phyloP scores from a whole-genome alignment of 768 basidiomycete genomes.

The Podaxis sp. region DNA sequence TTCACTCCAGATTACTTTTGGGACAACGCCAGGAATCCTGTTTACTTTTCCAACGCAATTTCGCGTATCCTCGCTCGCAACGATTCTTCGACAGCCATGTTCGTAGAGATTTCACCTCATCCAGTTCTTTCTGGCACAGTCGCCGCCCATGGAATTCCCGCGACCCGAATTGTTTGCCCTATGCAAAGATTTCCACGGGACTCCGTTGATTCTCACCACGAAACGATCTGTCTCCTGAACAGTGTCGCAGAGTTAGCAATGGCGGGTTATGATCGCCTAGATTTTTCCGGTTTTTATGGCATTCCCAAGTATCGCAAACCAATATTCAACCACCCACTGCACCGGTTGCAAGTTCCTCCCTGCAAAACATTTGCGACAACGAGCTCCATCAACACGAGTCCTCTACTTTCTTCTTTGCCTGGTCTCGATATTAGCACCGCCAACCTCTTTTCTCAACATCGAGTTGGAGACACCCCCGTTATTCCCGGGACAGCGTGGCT shows the following conservation, averaged over 20 bases:
- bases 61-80: slow-evolving; percentile 20
- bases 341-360: neutral
- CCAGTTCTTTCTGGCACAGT: slow-evolving; percentile 30
- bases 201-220: neutral
- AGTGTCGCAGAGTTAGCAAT: slow-evolving; percentile 28
- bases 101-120: slow-evolving; percentile 40
- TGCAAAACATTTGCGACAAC: neutral
- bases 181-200: slow-evolving; percentile 8
- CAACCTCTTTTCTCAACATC: slow-evolving; percentile 7
- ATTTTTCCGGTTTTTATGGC: slow-evolving; percentile 25
- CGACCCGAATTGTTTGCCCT: slow-evolving; percentile 16
- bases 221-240: neutral
- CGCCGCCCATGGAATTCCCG: slow-evolving; percentile 28
- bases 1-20: slow-evolving; percentile 42
- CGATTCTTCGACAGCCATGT: slow-evolving; percentile 23
- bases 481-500: slow-evolving; percentile 3
- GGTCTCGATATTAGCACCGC: neutral
- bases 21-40: slow-evolving; percentile 36
- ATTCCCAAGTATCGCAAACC: neutral
- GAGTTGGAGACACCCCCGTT: slow-evolving; percentile 1
- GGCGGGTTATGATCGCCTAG: slow-evolving; percentile 29
- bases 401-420: slow-evolving; percentile 1
- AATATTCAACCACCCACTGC: neutral
- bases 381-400: neutral
- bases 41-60: slow-evolving; percentile 36